phyloP scores from a whole-genome alignment of 1,284 basidiomycete genomes.

The Apiotrichum veenhuisii region DNA sequence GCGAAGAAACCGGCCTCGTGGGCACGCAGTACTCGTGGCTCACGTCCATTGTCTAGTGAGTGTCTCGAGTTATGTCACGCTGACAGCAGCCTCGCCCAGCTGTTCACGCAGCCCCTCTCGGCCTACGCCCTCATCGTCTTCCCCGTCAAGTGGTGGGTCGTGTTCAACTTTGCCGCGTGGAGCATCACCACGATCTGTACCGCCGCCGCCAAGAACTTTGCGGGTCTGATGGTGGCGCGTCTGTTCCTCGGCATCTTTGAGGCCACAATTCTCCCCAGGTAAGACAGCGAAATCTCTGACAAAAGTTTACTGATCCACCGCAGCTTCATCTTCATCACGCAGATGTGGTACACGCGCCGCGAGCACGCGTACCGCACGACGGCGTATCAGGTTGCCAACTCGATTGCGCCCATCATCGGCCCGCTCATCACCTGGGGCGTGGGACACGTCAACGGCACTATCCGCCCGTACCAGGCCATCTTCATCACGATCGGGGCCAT shows the following conservation, averaged over 20 bases:
- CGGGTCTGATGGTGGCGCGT: slow-evolving; percentile 37
- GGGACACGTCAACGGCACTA: slow-evolving; percentile 23
- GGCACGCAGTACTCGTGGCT: slow-evolving; percentile 29
- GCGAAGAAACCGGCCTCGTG: slow-evolving; percentile 14
- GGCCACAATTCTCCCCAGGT: slow-evolving; percentile 26
- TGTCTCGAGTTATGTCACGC: slow-evolving; percentile 4
- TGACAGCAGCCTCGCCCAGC: slow-evolving; percentile 19
- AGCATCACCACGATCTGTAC: slow-evolving; percentile 37
- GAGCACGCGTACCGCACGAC: slow-evolving; percentile 45
- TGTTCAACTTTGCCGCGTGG: slow-evolving; percentile 20
- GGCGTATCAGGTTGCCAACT: slow-evolving; percentile 45
- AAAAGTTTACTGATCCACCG: slow-evolving; percentile 7
- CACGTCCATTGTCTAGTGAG: slow-evolving; percentile 21
- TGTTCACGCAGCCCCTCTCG: slow-evolving; percentile 23
- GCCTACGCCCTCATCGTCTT: slow-evolving; percentile 26
- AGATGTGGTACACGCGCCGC: slow-evolving; percentile 43
- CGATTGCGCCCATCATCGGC: slow-evolving; percentile 38
- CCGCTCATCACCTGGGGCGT: slow-evolving; percentile 42
- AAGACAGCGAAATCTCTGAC: too few species aligned
- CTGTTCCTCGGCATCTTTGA: slow-evolving; percentile 33
- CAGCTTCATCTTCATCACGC: slow-evolving; percentile 23
- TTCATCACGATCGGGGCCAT: slow-evolving; percentile 56
- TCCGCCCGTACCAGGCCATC: slow-evolving; percentile 49
- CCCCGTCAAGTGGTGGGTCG: slow-evolving; percentile 21
- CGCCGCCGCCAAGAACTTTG: slow-evolving; percentile 34